These are phyloP conservation scores for Jamesozyma lodderae DNA, from an alignment of 805 yeast genomes.

Conservation along the genomic window DNA sequence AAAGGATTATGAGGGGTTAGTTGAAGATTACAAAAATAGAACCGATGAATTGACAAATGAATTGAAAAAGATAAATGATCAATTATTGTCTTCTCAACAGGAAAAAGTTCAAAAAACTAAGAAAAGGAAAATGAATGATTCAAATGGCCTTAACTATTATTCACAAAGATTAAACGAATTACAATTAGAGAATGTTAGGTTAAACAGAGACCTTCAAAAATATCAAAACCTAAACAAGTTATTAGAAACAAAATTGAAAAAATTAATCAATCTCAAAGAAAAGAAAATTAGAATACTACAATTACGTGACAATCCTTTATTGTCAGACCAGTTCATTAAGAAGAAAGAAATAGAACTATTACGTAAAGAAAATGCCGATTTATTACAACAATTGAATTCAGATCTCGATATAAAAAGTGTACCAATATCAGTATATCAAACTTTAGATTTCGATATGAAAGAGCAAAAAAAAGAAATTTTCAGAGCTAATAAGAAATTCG, in stretches of 20 bases:
- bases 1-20: slow-evolving; percentile 28
- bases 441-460: slow-evolving; percentile 47
- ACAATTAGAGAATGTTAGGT: slow-evolving; percentile 35
- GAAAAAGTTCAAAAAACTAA: slow-evolving; percentile 12
- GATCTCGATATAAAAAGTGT: slow-evolving; percentile 28
- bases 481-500: slow-evolving; percentile 42
- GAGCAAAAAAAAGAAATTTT: slow-evolving; percentile 40
- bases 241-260: slow-evolving; percentile 33
- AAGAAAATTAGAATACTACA: slow-evolving; percentile 47
- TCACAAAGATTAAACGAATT: slow-evolving; percentile 29
- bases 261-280: slow-evolving; percentile 29
- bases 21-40: slow-evolving; percentile 48
- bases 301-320: slow-evolving; percentile 56
- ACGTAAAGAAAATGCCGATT: slow-evolving; percentile 48
- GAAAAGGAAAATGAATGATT: slow-evolving; percentile 26
- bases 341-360: slow-evolving; percentile 42
- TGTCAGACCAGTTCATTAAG: slow-evolving; percentile 53
- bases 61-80: slow-evolving; percentile 27
- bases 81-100: slow-evolving; percentile 13
- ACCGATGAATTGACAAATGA: slow-evolving; percentile 37
- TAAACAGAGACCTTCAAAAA: slow-evolving; percentile 32
- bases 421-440: slow-evolving; percentile 56
- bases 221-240: slow-evolving; percentile 31
- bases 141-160: slow-evolving; percentile 17
- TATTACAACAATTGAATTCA: slow-evolving; percentile 30